Evolutionary conservation across 352 stramenopile genomes (phyloP), one percentile per base, ranked within the genome.

Genomic region (Globisporangium paddicum): DNA sequence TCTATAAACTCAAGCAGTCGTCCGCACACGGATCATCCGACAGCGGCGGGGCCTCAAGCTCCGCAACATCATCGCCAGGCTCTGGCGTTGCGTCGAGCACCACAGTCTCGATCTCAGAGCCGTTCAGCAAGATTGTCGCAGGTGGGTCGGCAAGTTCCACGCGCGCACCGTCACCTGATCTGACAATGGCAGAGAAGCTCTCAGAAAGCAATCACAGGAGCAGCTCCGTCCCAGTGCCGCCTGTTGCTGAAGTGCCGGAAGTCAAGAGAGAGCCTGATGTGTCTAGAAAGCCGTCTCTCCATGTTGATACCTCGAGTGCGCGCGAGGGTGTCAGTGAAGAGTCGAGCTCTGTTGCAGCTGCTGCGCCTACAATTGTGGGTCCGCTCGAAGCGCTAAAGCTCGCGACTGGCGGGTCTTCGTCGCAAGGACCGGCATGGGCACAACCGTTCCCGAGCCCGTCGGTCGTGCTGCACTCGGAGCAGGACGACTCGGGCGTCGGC

Each of bases 361-460:
- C 83, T 4, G 53, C 47, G 5, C 63, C 83, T 4, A 55, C 47
- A 3, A 65, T 86, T 3, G 68, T 88, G 11, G 78, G 81, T 0
- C 81, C 81, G 13, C 58, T 90, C n/a, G 79, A 90, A 64, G 79
- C 75, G 5, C 66, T 90, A 18, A 90, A 89, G 58, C 71, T 89
- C 14, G 75, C 77, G 18, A 87, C 76, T 4, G 45, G 45, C 1
- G 79, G 75, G 19, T 84, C 77, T n/a, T 81, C 71, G 10, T 73
- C 65, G 37, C 68, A 89, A 42, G 73, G 86, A 48, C 81, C 81
- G 11, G 81, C 75, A 10, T 90, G 78, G 81, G 81, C 79, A 18
- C 75, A 84, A 38, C 81, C 81, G 11, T 90, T 90, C 54, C 81
- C 81, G 14, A 85, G 68, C 23, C 71, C 78, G 9, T 64, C 67